A percentile compares a stretch with the other conserved stretches of the same genome.
These are phyloP conservation scores for Datisca glomerata DNA, from an alignment of 306 rosid genomes.

Conservation along the genomic window DNA sequence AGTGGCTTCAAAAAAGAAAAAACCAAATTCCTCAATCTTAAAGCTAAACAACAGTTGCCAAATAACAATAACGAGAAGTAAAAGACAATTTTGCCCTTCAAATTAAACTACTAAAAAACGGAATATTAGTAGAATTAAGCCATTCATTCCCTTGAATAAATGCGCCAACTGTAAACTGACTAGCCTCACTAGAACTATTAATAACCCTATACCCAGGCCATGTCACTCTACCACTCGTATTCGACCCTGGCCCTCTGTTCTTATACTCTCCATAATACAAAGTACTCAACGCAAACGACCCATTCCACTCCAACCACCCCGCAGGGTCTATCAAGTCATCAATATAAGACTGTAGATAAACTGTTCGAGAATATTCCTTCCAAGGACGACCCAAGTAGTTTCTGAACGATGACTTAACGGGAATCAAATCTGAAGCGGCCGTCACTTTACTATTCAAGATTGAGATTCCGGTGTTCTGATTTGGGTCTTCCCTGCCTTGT, in stretches of 20 bases:
- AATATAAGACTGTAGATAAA: constrained; percentile 32
- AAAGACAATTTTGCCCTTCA: too few species aligned
- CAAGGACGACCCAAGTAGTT: constrained; percentile 75
- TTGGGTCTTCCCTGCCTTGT: constrained; percentile 75
- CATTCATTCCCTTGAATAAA: constrained; percentile 58
- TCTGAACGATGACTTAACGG: constrained; percentile 28
- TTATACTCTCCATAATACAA: constrained; percentile 66
- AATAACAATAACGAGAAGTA: too few species aligned
- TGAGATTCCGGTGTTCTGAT: constrained; percentile 76
- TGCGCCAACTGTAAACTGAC: constrained; percentile 34
- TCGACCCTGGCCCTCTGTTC: constrained; percentile 62
- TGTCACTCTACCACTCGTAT: constrained; percentile 38
- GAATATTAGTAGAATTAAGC: constrained; percentile 47
- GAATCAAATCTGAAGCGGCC: constrained; percentile 53
- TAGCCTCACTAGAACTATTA: constrained; percentile 43
- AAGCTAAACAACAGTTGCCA: too few species aligned
- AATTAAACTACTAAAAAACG: constrained; percentile 10
- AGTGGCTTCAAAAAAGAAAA: too few species aligned
- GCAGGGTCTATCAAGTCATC: constrained; percentile 49
- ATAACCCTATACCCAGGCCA: constrained; percentile 83
- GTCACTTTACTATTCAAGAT: constrained; percentile 50
- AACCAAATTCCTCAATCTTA: too few species aligned
- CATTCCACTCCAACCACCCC: constrained; percentile 83
- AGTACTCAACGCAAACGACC: constrained; percentile 51
- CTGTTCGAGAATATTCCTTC: constrained; percentile 68